Evolutionary conservation across 2,329 filamentous ascomycete genomes (phyloP), one percentile per base, ranked within the genome.

Genomic region (Lecanicillium sp.): DNA sequence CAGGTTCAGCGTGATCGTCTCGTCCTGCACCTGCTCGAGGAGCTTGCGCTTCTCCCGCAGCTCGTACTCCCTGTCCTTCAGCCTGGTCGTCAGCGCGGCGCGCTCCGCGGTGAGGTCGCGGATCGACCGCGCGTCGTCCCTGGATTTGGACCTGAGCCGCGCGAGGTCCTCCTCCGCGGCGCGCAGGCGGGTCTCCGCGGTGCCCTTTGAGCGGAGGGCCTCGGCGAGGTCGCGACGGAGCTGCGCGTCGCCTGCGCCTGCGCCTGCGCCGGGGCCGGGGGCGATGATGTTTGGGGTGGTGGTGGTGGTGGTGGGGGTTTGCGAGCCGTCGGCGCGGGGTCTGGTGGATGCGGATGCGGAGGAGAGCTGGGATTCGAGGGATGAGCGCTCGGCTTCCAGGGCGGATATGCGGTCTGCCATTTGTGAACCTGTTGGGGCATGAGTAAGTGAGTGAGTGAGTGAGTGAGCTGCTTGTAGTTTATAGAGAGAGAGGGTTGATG

Each of bases 21-120:
- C 93, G 66, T 96, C 90, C 68, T 97, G 91, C 45, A 95, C 84
- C 59, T 91, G 79, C 78, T 90, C 85, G 2, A 95, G 77, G 54
- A 96, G 70, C 63, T 90, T 88, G 26, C 83, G 81, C 72, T 96
- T 96, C 51, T 83, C 87, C 48, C 77, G 79, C 26, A 96, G 67
- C 71, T 97, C 93, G 58, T 94, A 87, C 52, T 94, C 88, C 24
- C 86, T 74, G 64, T 96, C 91, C 54, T 79, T 83, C 33, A 95
- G 69, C 53, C 83, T 83, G 35, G 81, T 75, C 42, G 78, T 73
- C 15, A 93, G 69, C 2, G 73, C 66, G 15, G 75, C 72, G 27
- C 80, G 78, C 58, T 90, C 83, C 20, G 72, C 68, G 17, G 81
- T 78, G 15, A 94, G 69, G 19, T 77, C 70, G 14, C 72, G 69